Conservation (phyloP, 208 protist species). For the Trypanosoma rangeli region DNA sequence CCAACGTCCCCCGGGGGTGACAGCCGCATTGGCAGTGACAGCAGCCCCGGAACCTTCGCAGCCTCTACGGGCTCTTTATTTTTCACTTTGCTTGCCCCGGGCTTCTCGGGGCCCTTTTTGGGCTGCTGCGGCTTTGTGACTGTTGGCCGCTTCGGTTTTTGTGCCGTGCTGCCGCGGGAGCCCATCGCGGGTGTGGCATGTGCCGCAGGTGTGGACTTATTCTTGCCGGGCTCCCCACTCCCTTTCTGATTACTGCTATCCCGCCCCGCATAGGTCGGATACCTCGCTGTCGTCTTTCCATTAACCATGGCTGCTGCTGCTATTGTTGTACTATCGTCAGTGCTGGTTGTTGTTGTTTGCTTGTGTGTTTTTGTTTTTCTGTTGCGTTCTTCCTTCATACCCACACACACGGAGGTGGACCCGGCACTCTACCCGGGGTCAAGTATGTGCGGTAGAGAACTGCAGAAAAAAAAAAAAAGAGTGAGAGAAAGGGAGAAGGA, state of each 20-base stretch:
- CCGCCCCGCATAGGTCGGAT: background rate
- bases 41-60: background rate
- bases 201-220: background rate
- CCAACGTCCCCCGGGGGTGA: background rate
- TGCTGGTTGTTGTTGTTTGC: background rate
- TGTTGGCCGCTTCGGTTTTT: background rate
- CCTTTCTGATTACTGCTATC: background rate
- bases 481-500: conserved; percentile 9
- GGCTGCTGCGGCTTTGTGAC: background rate
- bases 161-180: background rate
- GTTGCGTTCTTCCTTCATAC: background rate
- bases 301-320: background rate
- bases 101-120: background rate
- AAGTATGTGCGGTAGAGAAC: background rate
- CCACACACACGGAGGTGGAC: background rate
- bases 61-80: background rate
- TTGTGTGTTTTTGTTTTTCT: background rate
- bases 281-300: background rate
- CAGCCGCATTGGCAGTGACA: background rate
- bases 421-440: background rate
- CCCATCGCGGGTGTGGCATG: background rate
- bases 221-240: background rate
- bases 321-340: background rate
- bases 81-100: background rate
- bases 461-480: conserved; percentile 24